Conservation (phyloP, 2,329 filamentous ascomycete species). For the Hypoxylon sp. region DNA sequence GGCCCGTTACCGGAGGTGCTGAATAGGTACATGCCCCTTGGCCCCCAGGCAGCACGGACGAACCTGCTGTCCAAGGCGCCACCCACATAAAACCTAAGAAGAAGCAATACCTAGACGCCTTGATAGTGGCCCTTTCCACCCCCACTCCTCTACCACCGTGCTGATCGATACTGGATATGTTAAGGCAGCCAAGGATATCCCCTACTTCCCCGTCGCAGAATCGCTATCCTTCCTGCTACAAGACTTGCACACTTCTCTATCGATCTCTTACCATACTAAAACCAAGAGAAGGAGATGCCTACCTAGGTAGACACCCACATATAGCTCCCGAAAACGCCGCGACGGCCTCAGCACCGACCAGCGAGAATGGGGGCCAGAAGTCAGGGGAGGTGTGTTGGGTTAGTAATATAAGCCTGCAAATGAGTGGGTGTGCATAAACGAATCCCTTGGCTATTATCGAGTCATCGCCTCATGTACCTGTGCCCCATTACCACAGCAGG, state of each 20-base stretch:
- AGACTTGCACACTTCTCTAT: no score
- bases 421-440: background rate
- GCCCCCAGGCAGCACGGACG: background rate
- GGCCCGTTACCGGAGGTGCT: background rate
- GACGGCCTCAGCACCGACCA: background rate
- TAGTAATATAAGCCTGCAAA: background rate
- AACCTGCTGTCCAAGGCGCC: background rate
- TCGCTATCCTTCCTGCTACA: no score
- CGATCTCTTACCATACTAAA: no score
- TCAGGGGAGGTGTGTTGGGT: background rate
- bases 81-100: background rate
- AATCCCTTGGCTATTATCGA: background rate
- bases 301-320: no score
- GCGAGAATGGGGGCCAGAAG: background rate
- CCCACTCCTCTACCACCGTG: background rate
- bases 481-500: background rate
- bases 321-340: background rate
- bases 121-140: background rate
- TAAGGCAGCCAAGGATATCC: background rate
- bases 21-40: background rate
- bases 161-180: background rate
- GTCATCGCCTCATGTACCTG: background rate
- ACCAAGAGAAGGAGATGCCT: no score
- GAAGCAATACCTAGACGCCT: background rate
- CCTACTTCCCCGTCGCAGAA: background rate